A percentile compares a stretch with the other conserved stretches of the same genome.
Evolutionary conservation across 2,329 filamentous ascomycete genomes (phyloP).

Genomic region (Penicillium paneum): DNA sequence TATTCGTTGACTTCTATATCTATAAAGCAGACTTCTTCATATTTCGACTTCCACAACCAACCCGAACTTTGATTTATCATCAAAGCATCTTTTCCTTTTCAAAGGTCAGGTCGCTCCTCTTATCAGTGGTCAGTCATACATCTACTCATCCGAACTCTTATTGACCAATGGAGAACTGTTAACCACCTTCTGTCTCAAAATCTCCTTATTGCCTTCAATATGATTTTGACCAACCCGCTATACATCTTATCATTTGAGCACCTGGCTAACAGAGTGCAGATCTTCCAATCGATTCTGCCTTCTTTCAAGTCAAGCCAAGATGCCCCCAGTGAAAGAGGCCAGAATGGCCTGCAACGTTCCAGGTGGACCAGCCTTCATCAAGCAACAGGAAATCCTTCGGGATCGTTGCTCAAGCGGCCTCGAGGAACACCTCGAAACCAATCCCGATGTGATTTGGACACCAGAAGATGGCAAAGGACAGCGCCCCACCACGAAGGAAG

Average conservation of each 20-base stretch:
- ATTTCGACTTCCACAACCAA: background rate
- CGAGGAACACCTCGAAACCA: background rate
- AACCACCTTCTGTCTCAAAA: too few species aligned
- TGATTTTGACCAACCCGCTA: too few species aligned
- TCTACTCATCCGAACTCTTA: too few species aligned
- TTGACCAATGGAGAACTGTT: too few species aligned
- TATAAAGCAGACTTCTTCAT: background rate
- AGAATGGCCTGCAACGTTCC: background rate
- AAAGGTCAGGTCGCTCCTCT: too few species aligned
- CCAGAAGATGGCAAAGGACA: background rate
- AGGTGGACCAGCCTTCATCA: background rate
- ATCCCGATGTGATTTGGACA: background rate
- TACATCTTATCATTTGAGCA: too few species aligned
- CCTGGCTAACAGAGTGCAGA: background rate
- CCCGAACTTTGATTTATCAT: background rate
- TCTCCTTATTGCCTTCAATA: too few species aligned
- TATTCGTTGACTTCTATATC: too few species aligned
- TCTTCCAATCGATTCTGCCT: background rate
- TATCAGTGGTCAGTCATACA: too few species aligned
- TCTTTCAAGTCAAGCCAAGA: background rate
- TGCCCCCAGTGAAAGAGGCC: background rate
- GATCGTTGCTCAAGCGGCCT: background rate
- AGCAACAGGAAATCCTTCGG: background rate
- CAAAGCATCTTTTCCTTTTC: background rate
- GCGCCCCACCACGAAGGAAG: background rate